phyloP scores from a whole-genome alignment of 2,329 filamentous ascomycete species.

The Colletotrichum echinochloae region DNA sequence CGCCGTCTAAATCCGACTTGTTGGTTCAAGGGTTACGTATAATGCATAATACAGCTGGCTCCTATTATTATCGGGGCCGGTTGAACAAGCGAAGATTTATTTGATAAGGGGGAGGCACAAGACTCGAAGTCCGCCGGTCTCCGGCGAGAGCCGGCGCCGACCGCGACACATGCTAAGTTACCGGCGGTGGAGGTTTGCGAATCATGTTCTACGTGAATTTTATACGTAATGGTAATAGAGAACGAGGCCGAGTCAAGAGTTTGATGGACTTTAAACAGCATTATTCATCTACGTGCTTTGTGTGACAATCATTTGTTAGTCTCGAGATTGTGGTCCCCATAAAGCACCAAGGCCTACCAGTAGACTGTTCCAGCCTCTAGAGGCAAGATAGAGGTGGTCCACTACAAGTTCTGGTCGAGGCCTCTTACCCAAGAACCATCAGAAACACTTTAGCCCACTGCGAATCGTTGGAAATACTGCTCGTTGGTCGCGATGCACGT shows the following conservation, averaged over 20 bases:
- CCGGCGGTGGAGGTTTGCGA: background rate
- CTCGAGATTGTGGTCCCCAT: too few species aligned
- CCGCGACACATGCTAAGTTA: background rate
- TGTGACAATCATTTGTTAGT: too few species aligned
- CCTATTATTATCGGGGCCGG: constrained; percentile 5
- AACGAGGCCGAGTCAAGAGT: background rate
- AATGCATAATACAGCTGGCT: constrained; percentile 3
- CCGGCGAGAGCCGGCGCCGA: constrained; percentile 33
- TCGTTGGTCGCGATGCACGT: too few species aligned
- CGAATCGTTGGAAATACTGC: too few species aligned
- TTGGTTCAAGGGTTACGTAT: constrained; percentile 21
- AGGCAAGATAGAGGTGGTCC: too few species aligned
- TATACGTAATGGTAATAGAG: constrained; percentile 14
- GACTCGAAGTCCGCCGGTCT: constrained; percentile 12
- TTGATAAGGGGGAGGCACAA: background rate
- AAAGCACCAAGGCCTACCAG: too few species aligned
- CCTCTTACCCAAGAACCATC: too few species aligned
- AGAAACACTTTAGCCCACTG: too few species aligned
- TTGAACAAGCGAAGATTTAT: background rate
- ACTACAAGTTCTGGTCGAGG: too few species aligned
- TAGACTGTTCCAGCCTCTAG: too few species aligned
- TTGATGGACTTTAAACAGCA: background rate
- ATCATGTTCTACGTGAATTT: background rate
- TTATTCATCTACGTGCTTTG: background rate
- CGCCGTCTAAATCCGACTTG: constrained; percentile 24